Evolutionary conservation across 192 early-diverging fungal genomes (phyloP).

Genomic region (Umbelopsis sp.): DNA sequence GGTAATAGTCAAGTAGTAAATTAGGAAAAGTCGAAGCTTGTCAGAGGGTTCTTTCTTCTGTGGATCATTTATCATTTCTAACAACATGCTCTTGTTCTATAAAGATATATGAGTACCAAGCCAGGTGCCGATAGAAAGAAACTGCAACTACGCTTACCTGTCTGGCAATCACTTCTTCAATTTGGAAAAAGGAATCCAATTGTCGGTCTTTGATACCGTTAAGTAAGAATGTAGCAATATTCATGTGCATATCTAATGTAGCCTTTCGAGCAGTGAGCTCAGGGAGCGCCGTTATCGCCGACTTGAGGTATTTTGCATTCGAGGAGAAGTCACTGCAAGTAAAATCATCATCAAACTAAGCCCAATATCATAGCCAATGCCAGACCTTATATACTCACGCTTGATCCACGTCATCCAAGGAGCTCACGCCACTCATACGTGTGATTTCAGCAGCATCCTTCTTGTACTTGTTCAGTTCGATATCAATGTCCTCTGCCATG

Average conservation of each 20-base stretch:
- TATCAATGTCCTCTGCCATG: constrained; percentile 80
- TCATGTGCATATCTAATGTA: constrained; percentile 98
- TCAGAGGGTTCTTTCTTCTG: constrained; percentile 83
- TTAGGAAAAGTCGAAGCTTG: constrained; percentile 88
- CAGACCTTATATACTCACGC: constrained; percentile 46
- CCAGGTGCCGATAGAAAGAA: background rate
- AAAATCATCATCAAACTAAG: background rate
- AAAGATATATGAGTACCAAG: background rate
- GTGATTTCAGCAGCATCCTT: constrained; percentile 93
- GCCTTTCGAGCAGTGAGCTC: constrained; percentile 94
- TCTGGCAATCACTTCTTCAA: constrained; percentile 87
- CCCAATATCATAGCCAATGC: constrained; percentile 3
- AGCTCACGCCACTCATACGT: constrained; percentile 78
- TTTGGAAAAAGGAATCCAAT: constrained; percentile 90
- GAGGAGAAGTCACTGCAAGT: constrained; percentile 69
- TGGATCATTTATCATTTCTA: constrained; percentile 83
- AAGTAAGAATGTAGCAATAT: constrained; percentile 89
- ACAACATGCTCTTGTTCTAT: constrained; percentile 72
- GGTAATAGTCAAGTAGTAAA: constrained; percentile 80
- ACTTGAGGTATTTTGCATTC: constrained; percentile 86
- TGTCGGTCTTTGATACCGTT: constrained; percentile 90
- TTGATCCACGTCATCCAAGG: constrained; percentile 77
- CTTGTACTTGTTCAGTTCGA: constrained; percentile 93
- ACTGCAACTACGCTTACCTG: constrained; percentile 46
- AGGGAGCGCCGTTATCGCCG: constrained; percentile 90